Evolutionary conservation across 208 protist genomes (phyloP), one percentile per base, ranked within the genome.

Genomic region (Plasmodiophora brassicae): DNA sequence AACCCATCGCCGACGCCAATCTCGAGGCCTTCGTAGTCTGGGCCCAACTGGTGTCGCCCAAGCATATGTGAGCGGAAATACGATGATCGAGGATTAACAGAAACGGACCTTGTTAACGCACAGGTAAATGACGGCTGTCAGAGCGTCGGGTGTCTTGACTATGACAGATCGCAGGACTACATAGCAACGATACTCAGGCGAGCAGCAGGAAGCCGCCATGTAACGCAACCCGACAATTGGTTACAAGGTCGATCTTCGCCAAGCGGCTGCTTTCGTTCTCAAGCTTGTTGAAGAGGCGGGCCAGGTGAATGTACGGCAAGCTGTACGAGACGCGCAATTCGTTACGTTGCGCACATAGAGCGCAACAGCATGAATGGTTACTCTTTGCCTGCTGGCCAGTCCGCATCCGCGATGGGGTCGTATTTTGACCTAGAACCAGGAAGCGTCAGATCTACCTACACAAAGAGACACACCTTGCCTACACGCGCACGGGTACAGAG

Each of bases 11-110:
- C 83, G 41, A 86, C 83, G 10, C 44, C 83, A 54, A 86, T 78
- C n/a, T 78, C 83, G 8, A 89, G 22, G 25, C 87, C 87, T 39
- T 89, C 53, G 46, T 89, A 89, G 41, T 85, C 57, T 8, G 87
- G 60, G 8, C 53, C 87, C 10, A 78, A 32, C 65, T 78, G n/a
- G 5, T 14, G n/a, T n/a, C n/a, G n/a, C n/a, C n/a, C n/a, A n/a
- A n/a, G n/a, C n/a, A n/a, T n/a, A n/a, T n/a, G n/a, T n/a, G n/a
- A n/a, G n/a, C n/a, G n/a, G 32, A 78, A 8, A 32, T 38, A 5
- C 65, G 65, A 78, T 5, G 41, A 8, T 5, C n/a, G 5, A 32
- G 20, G 41, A 78, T 32, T 14, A 32, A 78, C 65, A 5, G 14
- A 78, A 32, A 57, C 50, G 20, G 28, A 89, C 32, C 60, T 85